A percentile compares a stretch with the other conserved stretches of the same genome.
These are phyloP conservation scores for bread wheat (Triticum aestivum) DNA, from an alignment of 176 grass and related monocot species.

Conservation along the genomic window DNA sequence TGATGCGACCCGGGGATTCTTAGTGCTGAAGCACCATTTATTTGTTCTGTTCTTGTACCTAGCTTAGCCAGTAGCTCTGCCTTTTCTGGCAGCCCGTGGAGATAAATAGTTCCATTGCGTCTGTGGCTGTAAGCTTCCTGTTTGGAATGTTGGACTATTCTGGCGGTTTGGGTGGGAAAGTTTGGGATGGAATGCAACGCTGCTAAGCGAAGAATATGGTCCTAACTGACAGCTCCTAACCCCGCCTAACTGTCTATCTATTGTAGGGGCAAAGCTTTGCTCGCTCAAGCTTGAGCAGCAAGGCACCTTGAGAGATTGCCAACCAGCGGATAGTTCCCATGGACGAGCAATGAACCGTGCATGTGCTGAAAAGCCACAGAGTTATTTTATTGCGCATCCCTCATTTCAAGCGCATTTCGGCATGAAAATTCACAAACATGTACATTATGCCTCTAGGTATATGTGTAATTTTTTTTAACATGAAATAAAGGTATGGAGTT, in stretches of 20 bases:
- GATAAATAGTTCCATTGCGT: not conserved
- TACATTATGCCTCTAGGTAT: too few relatives aligned
- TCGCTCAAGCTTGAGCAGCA: constrained; percentile 30
- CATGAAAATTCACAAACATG: too few relatives aligned
- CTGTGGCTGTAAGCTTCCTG: not conserved
- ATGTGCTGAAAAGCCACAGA: too few relatives aligned
- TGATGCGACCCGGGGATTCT: not conserved
- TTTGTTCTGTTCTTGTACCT: not conserved
- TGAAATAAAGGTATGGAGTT: too few relatives aligned
- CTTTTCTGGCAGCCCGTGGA: not conserved
- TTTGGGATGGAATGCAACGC: not conserved
- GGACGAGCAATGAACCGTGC: too few relatives aligned
- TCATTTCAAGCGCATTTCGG: too few relatives aligned
- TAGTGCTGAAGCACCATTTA: not conserved
- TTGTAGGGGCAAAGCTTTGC: constrained; percentile 4
- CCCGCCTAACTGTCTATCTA: constrained; percentile 20
- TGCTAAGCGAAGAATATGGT: constrained; percentile 56
- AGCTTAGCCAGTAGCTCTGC: not conserved
- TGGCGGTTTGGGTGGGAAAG: not conserved
- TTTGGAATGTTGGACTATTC: constrained; percentile 8
- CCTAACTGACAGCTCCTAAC: constrained; percentile 34
- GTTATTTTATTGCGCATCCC: too few relatives aligned
- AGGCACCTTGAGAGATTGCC: constrained; percentile 23
- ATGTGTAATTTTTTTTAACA: too few relatives aligned
- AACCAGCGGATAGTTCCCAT: not conserved